Evolutionary conservation across 345 rosid species (phyloP), one percentile per base, ranked within the genome.

Genomic region (Ceriops tagal): DNA sequence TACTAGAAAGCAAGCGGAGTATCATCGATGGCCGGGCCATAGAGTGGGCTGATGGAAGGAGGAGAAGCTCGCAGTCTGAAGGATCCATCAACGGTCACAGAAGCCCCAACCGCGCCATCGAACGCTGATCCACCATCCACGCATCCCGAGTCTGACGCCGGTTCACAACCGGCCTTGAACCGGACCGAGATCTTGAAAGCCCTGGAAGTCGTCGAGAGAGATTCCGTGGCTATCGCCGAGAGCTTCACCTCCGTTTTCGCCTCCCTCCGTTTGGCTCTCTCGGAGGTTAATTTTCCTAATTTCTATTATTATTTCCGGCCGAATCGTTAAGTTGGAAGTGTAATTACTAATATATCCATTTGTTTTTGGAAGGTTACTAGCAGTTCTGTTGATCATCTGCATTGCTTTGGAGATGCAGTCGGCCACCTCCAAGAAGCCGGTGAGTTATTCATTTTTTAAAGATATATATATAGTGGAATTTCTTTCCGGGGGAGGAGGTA

Each of bases 341-440:
- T 24, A 47, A 70, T 61, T 58, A 47, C 35, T 27, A 22, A 37
- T 32, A 27, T 52, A 47, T 20, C 32, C 35, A 22, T 20, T 10
- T 10, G 46, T 39, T 39, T 39, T 39, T 39, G 49, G 49, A 11
- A 91, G 98, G 92, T 82, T 46, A 89, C 90, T 20, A 67, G 79
- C 30, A 75, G 83, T 79, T 86, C 97, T 1, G 90, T 84, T 53
- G 96, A 93, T 73, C 96, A 91, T 66, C 88, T 91, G 95, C 79
- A 73, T 27, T 91, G 96, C 79, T 91, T 93, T 61, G 89, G 83
- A 20, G 96, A 91, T 67, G 92, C 96, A 56, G 85, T 84, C 0
- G 97, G 96, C 49, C 82, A 83, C 53, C 87, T 91, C 68, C 97
- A 93, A 63, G 98, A 89, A 64, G 82, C 90, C 6, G 91, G 98